Conservation (phyloP, 202 grass and related monocot species). For the Schoenoplectus tabernaemontani region DNA sequence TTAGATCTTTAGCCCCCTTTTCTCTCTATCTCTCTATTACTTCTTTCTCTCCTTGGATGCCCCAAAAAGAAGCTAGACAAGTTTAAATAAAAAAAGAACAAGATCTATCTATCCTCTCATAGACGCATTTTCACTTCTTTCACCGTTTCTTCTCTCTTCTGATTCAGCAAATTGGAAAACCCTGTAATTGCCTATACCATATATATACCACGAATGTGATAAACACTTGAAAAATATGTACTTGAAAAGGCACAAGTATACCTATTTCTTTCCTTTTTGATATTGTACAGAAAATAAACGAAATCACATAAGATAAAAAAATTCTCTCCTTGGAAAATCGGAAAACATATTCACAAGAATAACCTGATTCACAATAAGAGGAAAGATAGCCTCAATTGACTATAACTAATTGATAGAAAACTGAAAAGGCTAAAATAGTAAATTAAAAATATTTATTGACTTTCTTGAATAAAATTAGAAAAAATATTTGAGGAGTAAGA, state of each 20-base stretch:
- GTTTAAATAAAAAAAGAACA: slow-evolving; percentile 19
- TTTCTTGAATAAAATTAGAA: background rate
- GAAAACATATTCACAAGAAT: background rate
- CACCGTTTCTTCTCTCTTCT: slow-evolving; percentile 9
- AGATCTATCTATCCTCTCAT: slow-evolving; percentile 18
- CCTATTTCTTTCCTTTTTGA: slow-evolving; percentile 1
- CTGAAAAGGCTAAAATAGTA: background rate
- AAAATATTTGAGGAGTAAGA: background rate
- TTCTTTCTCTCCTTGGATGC: slow-evolving; percentile 25
- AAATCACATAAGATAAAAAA: slow-evolving; percentile 14
- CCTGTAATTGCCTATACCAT: slow-evolving; percentile 4
- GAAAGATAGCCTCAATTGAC: too few relatives aligned
- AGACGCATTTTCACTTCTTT: slow-evolving; percentile 23
- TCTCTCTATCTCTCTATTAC: slow-evolving; percentile 13
- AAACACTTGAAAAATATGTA: slow-evolving; percentile 9
- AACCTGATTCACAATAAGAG: too few relatives aligned
- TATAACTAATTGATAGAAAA: background rate
- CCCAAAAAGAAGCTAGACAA: slow-evolving; percentile 26
- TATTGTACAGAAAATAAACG: background rate
- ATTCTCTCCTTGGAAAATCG: background rate
- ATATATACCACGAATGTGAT: slow-evolving; percentile 15
- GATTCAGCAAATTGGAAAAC: slow-evolving; percentile 14
- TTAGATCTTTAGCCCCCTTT: slow-evolving; percentile 26
- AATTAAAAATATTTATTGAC: background rate
- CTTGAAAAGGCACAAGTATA: slow-evolving; percentile 10